These are phyloP conservation scores for Catharanthus roseus DNA, from an alignment of 257 asterid species.

Conservation along the genomic window DNA sequence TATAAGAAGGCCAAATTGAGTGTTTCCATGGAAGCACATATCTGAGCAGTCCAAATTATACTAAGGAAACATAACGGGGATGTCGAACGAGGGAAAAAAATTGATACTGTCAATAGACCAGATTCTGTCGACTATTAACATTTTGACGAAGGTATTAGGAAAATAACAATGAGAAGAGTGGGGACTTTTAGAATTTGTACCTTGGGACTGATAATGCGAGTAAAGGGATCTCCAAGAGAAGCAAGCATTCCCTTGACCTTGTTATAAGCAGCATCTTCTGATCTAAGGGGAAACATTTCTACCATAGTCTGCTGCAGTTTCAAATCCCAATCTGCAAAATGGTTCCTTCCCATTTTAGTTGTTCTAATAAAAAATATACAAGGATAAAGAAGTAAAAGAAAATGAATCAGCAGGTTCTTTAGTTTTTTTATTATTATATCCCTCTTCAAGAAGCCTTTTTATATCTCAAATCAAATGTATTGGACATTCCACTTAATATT, in stretches of 20 bases:
- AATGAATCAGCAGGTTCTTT: not conserved
- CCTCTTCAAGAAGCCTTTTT: not conserved
- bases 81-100: not conserved
- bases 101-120: not conserved
- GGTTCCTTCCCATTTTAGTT: not conserved
- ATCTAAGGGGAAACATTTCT: conserved; percentile 75
- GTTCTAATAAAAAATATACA: conserved; percentile 1
- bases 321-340: conserved; percentile 83
- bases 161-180: not conserved
- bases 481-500: not conserved
- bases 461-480: not conserved
- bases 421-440: not conserved
- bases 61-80: not conserved
- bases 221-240: conserved; percentile 93
- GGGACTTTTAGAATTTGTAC: conserved; percentile 19
- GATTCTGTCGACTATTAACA: not conserved
- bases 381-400: not conserved
- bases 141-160: not conserved
- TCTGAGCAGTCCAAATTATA: not conserved
- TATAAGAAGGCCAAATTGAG: not conserved
- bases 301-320: conserved; percentile 93
- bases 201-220: conserved; percentile 93
- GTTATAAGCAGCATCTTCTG: conserved; percentile 93
- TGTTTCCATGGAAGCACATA: not conserved
- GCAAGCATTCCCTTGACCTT: conserved; percentile 90